Evolutionary conservation across 352 stramenopile species (phyloP).

Genomic region (Plasmopara muralis): DNA sequence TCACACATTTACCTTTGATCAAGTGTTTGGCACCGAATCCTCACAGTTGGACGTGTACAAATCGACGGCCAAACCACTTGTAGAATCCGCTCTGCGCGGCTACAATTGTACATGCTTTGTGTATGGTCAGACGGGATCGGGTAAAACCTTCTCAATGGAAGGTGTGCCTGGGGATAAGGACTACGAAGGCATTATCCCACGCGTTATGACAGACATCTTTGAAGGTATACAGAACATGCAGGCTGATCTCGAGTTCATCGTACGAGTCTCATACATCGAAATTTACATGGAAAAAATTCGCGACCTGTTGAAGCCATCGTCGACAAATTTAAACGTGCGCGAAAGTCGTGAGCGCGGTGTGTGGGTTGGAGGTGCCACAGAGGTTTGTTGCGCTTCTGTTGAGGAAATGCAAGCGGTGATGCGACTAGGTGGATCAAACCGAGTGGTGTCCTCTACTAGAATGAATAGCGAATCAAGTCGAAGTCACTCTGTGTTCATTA

Average conservation of each 20-base stretch:
- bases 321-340: constrained; percentile 47
- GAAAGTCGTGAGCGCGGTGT: constrained; percentile 58
- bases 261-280: constrained; percentile 97
- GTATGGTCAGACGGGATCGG: constrained; percentile 88
- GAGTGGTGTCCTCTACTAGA: constrained; percentile 77
- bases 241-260: constrained; percentile 86
- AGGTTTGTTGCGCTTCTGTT: constrained; percentile 48
- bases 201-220: constrained; percentile 67
- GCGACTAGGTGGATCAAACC: constrained; percentile 88
- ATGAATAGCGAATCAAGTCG: constrained; percentile 89
- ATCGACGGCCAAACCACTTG: constrained; percentile 53
- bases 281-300: constrained; percentile 99
- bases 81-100: constrained; percentile 52
- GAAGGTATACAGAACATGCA: constrained; percentile 64
- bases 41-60: constrained; percentile 62
- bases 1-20: constrained; percentile 71
- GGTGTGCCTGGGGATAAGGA: constrained; percentile 59
- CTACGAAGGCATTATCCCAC: constrained; percentile 66
- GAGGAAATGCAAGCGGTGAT: constrained; percentile 85
- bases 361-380: constrained; percentile 52
- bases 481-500: constrained; percentile 95
- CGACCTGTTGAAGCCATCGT: constrained; percentile 86
- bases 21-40: constrained; percentile 49
- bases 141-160: constrained; percentile 92
- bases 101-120: constrained; percentile 92